Conservation (phyloP, 1,284 basidiomycete genomes). For the Ceratobasidium sp. region DNA sequence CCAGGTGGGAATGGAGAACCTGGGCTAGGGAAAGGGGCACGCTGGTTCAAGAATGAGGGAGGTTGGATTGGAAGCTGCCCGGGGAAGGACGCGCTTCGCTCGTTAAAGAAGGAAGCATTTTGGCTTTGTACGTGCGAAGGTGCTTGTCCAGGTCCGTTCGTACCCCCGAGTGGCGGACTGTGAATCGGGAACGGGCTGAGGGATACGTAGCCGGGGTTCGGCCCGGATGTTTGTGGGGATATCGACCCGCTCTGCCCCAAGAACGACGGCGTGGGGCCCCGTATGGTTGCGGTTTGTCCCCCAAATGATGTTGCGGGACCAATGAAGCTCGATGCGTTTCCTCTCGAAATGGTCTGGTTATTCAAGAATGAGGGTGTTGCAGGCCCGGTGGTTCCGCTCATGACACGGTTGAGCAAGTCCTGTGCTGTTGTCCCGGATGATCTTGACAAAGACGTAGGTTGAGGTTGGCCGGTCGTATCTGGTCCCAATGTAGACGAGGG, state of each 20-base stretch:
- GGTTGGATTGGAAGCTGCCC: constrained; percentile 1
- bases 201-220: constrained; percentile 17
- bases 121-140: neutral
- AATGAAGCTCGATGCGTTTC: neutral
- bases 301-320: neutral
- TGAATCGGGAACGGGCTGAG: constrained; percentile 13
- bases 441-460: constrained; percentile 38
- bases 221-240: neutral
- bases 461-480: constrained; percentile 26
- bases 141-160: neutral
- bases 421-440: constrained; percentile 67
- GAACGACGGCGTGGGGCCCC: constrained; percentile 39
- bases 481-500: constrained; percentile 24
- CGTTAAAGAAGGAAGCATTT: constrained; percentile 1
- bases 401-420: constrained; percentile 71
- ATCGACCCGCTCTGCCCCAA: constrained; percentile 12
- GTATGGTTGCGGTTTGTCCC: neutral
- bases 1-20: neutral
- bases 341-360: neutral
- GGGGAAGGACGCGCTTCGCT: constrained; percentile 10
- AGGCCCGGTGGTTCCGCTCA: constrained; percentile 54
- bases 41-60: constrained; percentile 31
- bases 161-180: constrained; percentile 8
- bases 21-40: constrained; percentile 3
- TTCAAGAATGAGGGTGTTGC: constrained; percentile 25